Evolutionary conservation across 305 asterid species (phyloP).

Genomic region (Ajuga reptans): DNA sequence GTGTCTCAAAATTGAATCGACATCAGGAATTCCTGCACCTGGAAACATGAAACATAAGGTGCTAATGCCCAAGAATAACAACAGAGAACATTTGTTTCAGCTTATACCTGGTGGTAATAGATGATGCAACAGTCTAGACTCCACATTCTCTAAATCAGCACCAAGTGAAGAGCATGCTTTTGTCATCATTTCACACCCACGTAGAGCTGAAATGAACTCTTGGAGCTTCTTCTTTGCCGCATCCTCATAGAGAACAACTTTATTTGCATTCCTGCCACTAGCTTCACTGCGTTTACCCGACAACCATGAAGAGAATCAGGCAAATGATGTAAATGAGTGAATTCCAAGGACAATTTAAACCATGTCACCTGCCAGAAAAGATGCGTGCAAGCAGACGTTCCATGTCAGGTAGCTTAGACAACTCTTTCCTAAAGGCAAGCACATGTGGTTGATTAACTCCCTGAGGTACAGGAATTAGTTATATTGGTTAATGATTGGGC

Average conservation of each 20-base stretch:
- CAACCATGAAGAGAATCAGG: conserved; percentile 20
- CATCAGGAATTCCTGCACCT: conserved; percentile 69
- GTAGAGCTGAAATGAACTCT: conserved; percentile 79
- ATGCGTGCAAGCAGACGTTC: conserved; percentile 88
- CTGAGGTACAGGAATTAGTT: conserved; percentile 29
- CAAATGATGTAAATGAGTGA: conserved; percentile 14
- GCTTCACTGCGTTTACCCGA: conserved; percentile 58
- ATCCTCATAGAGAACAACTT: conserved; percentile 85
- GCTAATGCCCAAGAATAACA: conserved; percentile 20
- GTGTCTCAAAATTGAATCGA: conserved; percentile 47
- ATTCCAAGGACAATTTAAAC: conserved; percentile 9
- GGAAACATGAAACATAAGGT: conserved; percentile 27
- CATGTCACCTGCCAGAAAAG: conserved; percentile 70
- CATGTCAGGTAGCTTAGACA: conserved; percentile 86
- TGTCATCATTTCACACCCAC: conserved; percentile 75
- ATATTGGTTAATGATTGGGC: conserved; percentile 6
- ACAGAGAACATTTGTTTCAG: conserved; percentile 16
- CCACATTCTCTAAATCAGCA: conserved; percentile 46
- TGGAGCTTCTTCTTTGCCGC: conserved; percentile 84
- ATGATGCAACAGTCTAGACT: conserved; percentile 59
- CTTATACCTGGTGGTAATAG: conserved; percentile 61
- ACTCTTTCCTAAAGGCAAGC: conserved; percentile 75
- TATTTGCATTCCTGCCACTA: conserved; percentile 85
- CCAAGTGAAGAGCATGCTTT: conserved; percentile 66
- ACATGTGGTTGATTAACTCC: conserved; percentile 56